A percentile compares a stretch with the other conserved stretches of the same genome.
Evolutionary conservation across 306 rosid genomes (phyloP).

Genomic region (Vicia faba): DNA sequence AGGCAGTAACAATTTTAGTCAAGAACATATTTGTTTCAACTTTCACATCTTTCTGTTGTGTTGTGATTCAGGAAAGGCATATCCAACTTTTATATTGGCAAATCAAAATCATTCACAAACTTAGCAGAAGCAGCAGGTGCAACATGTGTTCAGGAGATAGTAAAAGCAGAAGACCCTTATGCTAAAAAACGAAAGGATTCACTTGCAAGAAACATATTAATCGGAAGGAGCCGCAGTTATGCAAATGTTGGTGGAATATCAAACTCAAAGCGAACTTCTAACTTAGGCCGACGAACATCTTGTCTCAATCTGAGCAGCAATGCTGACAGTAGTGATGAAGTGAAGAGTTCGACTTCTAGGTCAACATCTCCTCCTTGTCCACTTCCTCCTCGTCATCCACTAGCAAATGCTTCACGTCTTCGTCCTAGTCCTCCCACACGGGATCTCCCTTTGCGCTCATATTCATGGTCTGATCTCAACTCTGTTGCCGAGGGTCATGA

Average conservation of each 20-base stretch:
- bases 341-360: conserved; percentile 39
- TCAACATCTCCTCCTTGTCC: conserved; percentile 54
- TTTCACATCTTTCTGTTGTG: neutral
- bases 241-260: conserved; percentile 46
- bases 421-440: conserved; percentile 38
- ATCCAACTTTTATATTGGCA: conserved; percentile 83
- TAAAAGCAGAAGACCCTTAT: conserved; percentile 74
- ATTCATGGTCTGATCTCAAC: conserved; percentile 71
- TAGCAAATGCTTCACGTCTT: conserved; percentile 30
- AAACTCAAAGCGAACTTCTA: conserved; percentile 54
- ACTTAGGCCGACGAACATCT: conserved; percentile 46
- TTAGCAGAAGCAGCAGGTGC: conserved; percentile 60
- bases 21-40: neutral
- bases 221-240: conserved; percentile 48
- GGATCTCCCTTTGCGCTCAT: conserved; percentile 60
- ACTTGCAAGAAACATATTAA: conserved; percentile 44
- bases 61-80: conserved; percentile 78
- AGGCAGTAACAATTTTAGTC: no score
- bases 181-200: conserved; percentile 77
- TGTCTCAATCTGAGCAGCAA: conserved; percentile 37
- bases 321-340: conserved; percentile 39
- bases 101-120: conserved; percentile 89
- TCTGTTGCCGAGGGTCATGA: conserved; percentile 46
- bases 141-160: conserved; percentile 58
- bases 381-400: conserved; percentile 78